A percentile compares a stretch with the other conserved stretches of the same genome.
These are phyloP conservation scores for Fusarium euwallaceae DNA, from an alignment of 2,329 filamentous ascomycete genomes.

Conservation along the genomic window DNA sequence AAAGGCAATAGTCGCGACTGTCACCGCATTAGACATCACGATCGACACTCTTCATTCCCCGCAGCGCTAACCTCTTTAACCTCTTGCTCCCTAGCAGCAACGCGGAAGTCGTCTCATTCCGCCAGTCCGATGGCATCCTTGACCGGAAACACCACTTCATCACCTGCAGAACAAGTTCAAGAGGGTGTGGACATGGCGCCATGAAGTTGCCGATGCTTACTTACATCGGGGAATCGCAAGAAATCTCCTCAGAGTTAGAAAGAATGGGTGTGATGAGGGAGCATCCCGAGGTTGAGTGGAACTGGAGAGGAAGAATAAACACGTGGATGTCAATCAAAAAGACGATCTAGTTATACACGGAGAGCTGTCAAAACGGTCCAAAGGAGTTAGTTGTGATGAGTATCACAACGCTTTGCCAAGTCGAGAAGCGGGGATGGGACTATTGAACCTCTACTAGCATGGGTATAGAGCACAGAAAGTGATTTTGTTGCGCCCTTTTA, in stretches of 20 bases:
- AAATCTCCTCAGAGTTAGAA: slow-evolving; percentile 17
- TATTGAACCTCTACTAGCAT: slow-evolving; percentile 15
- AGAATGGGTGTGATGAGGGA: slow-evolving; percentile 31
- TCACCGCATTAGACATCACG: not conserved
- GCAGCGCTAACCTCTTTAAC: not conserved
- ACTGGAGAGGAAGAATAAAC: slow-evolving; percentile 8
- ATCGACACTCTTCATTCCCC: not conserved
- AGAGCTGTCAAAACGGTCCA: not conserved
- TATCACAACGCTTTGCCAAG: not conserved
- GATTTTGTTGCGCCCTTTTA: not conserved
- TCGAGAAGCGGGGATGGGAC: slow-evolving; percentile 18
- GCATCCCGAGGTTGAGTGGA: slow-evolving; percentile 31
- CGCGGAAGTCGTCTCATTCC: not conserved
- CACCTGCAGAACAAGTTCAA: not conserved
- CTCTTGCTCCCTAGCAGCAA: not conserved
- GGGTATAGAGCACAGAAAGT: slow-evolving; percentile 8
- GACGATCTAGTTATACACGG: not conserved
- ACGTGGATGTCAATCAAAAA: slow-evolving; percentile 19
- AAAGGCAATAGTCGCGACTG: slow-evolving; percentile 18
- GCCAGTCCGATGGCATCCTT: not conserved
- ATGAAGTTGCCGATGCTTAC: not conserved
- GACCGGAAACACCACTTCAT: slow-evolving; percentile 27
- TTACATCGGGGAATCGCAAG: not conserved
- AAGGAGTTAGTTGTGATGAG: not conserved
- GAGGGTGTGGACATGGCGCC: slow-evolving; percentile 1